Base-by-base conservation (phyloP, 108 stramenopile species). In the Cyclotella atomus region DNA sequence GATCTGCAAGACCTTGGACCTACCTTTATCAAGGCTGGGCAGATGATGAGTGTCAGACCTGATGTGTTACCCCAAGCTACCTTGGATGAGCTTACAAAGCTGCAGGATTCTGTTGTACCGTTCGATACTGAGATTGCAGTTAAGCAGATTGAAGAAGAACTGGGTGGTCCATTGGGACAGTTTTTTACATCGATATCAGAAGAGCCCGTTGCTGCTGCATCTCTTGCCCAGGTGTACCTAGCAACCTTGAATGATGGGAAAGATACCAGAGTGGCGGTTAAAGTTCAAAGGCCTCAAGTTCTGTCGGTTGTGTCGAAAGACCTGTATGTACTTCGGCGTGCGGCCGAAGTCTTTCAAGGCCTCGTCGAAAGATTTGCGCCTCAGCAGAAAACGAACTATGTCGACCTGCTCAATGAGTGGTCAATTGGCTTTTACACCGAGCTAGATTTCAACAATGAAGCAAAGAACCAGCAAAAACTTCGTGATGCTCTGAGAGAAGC, bases 1-100 rank as follows among this genome's bases (percentile, higher is more conserved):
- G 94, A 97, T 75, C 78, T 97, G 73, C 96, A 97, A 65, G 95
- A 98, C 75, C 82, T 98, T 0, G 97, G 97, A 0, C 95, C 97
- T 0, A 97, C 97, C 29, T 96, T 74, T 33, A 85, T 92, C 65
- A 92, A 92, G 80, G 77, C 80, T 24, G 84, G 87, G 8, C 73
- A 77, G 79, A 95, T 95, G 88, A 94, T 97, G 91, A 82, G 78
- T 49, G 95, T 97, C 1, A 75, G 97, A 15, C 96, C 97, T 2
- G 97, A 97, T 79, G 96, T 97, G 4, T 68, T 97, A 35, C 95
- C 96, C 2, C 91, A 88, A 28, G 85, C 94, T 21, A 95, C 96
- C 3, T 70, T 96, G 63, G 92, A 93, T 67, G 97, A 97, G 83
- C 75, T 97, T 27, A 82, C 88, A 4, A 87, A 88, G 54, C 63